These are phyloP conservation scores for Catunica adiposa DNA, from an alignment of 2,329 filamentous ascomycete species.

Conservation along the genomic window DNA sequence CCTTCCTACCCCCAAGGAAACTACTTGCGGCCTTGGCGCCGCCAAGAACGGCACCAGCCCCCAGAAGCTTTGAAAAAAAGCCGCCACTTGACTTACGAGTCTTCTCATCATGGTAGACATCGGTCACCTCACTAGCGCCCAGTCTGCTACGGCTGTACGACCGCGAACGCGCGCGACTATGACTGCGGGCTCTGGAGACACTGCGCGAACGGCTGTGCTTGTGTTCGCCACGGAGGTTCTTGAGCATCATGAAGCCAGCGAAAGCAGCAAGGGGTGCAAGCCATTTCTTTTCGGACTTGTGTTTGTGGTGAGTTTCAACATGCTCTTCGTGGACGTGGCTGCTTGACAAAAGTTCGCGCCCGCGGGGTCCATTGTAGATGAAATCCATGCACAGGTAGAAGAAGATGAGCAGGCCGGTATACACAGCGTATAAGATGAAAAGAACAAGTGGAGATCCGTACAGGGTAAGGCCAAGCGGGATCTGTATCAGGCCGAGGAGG, in stretches of 20 bases:
- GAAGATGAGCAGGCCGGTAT: conserved; percentile 54
- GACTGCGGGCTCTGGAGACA: conserved; percentile 22
- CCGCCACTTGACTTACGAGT: conserved; percentile 22
- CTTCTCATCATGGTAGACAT: conserved; percentile 43
- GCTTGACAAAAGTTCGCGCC: conserved; percentile 32
- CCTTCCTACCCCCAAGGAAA: conserved; percentile 26
- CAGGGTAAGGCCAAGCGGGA: conserved; percentile 75
- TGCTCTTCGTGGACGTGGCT: conserved; percentile 30
- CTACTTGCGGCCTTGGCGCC: conserved; percentile 45
- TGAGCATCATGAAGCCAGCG: conserved; percentile 32
- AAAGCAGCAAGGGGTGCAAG: conserved; percentile 37
- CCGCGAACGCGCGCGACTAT: conserved; percentile 17
- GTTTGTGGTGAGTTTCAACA: conserved; percentile 23
- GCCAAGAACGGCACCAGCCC: conserved; percentile 44
- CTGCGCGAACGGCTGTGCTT: conserved; percentile 25
- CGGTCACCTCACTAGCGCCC: conserved; percentile 34
- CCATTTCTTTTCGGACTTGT: conserved; percentile 26
- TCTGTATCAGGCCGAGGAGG: conserved; percentile 68
- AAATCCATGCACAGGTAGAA: conserved; percentile 70
- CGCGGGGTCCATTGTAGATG: conserved; percentile 38
- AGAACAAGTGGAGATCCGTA: conserved; percentile 77
- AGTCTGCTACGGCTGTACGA: conserved; percentile 25
- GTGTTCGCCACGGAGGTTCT: conserved; percentile 24
- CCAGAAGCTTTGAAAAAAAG: conserved; percentile 43
- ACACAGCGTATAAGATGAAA: conserved; percentile 75